Evolutionary conservation across 2,329 filamentous ascomycete genomes (phyloP).

Genomic region (Xylaria arbuscula): DNA sequence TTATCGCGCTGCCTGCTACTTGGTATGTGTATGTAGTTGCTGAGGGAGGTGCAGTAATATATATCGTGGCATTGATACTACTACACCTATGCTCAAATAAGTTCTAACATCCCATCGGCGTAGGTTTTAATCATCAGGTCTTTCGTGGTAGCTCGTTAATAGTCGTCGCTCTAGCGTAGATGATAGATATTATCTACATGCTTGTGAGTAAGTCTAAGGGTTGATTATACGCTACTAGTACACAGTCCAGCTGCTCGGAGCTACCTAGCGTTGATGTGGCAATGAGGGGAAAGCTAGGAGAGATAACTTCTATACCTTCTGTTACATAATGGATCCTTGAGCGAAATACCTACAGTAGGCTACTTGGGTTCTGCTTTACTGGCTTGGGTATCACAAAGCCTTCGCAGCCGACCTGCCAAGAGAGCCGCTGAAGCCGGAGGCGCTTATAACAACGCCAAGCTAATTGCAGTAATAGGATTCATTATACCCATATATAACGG

Average conservation of each 20-base stretch:
- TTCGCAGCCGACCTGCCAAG: background rate
- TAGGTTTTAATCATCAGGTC: too few relatives aligned
- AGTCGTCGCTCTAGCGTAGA: too few relatives aligned
- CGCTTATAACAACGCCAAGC: slow-evolving; percentile 1
- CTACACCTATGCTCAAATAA: too few relatives aligned
- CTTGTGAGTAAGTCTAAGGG: background rate
- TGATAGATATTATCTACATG: too few relatives aligned
- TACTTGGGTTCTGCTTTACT: too few relatives aligned
- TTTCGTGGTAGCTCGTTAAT: too few relatives aligned
- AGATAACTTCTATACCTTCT: too few relatives aligned
- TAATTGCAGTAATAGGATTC: background rate
- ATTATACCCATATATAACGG: background rate
- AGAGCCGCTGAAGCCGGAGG: slow-evolving; percentile 2
- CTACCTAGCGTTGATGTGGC: background rate
- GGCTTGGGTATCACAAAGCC: background rate
- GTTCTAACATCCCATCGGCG: too few relatives aligned
- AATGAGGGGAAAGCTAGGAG: background rate
- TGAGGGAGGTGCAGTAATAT: too few relatives aligned
- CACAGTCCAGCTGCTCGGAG: background rate
- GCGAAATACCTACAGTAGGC: background rate
- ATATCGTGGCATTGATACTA: too few relatives aligned
- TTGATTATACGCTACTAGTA: background rate
- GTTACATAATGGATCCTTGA: background rate
- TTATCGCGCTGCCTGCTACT: too few relatives aligned
- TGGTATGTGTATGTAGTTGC: too few relatives aligned